Conservation (phyloP, 441 rosid genomes). For the Aquilaria agallochum region DNA sequence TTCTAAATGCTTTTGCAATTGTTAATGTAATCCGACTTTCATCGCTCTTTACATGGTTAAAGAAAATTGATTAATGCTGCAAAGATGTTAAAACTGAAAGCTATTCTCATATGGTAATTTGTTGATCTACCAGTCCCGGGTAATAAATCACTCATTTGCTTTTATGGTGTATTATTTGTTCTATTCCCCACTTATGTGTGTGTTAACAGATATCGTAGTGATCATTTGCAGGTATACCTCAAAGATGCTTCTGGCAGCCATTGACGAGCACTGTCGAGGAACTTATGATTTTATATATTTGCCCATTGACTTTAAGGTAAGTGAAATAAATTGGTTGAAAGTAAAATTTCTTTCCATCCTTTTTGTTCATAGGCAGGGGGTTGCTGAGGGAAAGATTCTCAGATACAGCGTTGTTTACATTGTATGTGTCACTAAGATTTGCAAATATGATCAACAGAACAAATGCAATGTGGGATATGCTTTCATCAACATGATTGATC, state of each 20-base stretch:
- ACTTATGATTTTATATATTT: constrained; percentile 62
- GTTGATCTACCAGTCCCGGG: not conserved
- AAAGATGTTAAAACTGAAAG: not conserved
- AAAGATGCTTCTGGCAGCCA: constrained; percentile 68
- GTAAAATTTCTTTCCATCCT: not conserved
- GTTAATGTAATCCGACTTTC: too few relatives aligned
- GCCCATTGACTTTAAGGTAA: constrained; percentile 69
- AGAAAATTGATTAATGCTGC: too few relatives aligned
- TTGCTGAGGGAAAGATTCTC: not conserved
- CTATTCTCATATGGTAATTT: not conserved
- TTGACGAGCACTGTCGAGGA: constrained; percentile 63
- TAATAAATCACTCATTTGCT: not conserved
- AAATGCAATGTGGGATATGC: constrained; percentile 51
- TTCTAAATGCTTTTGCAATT: too few relatives aligned
- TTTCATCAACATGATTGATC: constrained; percentile 39
- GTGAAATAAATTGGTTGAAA: constrained; percentile 9
- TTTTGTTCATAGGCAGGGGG: not conserved
- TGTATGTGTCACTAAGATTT: constrained; percentile 2
- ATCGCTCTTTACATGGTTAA: too few relatives aligned
- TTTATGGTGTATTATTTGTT: not conserved
- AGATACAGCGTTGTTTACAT: not conserved
- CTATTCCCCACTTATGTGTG: not conserved
- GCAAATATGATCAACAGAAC: constrained; percentile 23
- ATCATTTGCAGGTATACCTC: constrained; percentile 48
- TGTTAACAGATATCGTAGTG: not conserved